Conservation (phyloP, 164 flowering plant genomes). For the Nelumbo lutea region DNA sequence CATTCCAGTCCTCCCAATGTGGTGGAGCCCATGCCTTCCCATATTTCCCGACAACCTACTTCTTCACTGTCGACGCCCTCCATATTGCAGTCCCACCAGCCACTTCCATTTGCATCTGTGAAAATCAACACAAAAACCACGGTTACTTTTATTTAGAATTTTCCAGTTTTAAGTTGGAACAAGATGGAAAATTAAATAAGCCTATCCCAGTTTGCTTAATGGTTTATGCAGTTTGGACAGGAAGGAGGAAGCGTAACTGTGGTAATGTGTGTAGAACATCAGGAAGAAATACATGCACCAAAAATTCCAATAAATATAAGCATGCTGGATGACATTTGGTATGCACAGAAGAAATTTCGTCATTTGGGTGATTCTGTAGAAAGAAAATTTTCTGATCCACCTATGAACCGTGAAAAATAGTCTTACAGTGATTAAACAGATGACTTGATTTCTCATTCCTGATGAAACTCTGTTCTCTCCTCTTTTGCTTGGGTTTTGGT, state of each 20-base stretch:
- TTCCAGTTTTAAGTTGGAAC: background rate
- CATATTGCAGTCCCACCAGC: constrained; percentile 86
- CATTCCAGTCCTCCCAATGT: constrained; percentile 84
- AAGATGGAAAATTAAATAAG: background rate
- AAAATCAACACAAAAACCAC: constrained; percentile 1
- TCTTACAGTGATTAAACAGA: constrained; percentile 70
- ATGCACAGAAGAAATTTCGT: no score
- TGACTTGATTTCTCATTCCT: constrained; percentile 34
- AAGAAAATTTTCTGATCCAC: background rate
- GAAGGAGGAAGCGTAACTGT: background rate
- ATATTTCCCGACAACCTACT: constrained; percentile 61
- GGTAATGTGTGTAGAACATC: background rate
- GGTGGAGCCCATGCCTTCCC: constrained; percentile 89
- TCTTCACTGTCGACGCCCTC: constrained; percentile 82
- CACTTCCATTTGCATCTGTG: constrained; percentile 85
- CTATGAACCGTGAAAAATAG: background rate
- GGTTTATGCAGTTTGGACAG: background rate
- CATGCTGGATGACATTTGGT: background rate
- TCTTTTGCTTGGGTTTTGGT: constrained; percentile 36
- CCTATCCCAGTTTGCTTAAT: background rate
- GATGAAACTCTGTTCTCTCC: constrained; percentile 1
- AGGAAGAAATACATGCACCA: background rate
- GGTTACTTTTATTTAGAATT: background rate
- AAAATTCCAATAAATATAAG: no score
- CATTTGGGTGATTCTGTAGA: background rate